Conservation (phyloP, 345 rosid species). For the Acer negundo region DNA sequence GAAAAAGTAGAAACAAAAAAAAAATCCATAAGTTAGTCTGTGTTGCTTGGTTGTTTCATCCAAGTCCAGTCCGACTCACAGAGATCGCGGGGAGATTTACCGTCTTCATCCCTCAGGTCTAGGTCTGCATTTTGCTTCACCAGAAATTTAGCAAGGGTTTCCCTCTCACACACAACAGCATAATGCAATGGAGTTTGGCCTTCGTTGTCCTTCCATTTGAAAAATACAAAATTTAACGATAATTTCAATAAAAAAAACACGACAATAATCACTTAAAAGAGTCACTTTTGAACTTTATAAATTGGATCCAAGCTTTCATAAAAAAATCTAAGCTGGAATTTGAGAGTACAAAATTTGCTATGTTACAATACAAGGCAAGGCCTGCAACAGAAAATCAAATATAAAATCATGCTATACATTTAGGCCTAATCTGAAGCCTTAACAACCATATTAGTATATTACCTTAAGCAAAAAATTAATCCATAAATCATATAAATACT, state of each 20-base stretch:
- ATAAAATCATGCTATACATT: not conserved
- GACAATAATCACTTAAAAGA: not conserved
- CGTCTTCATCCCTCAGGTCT: constrained; percentile 66
- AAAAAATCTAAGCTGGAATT: not conserved
- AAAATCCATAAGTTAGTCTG: constrained; percentile 22
- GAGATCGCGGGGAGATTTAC: constrained; percentile 61
- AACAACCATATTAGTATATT: not conserved
- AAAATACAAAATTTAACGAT: constrained; percentile 15
- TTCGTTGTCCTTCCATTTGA: constrained; percentile 71
- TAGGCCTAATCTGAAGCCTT: not conserved
- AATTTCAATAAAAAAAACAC: not conserved
- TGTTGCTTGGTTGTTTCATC: constrained; percentile 37
- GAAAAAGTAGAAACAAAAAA: not conserved
- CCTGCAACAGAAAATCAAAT: constrained; percentile 3
- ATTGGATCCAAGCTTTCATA: not conserved
- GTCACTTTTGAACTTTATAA: not conserved
- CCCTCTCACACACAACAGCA: constrained; percentile 88
- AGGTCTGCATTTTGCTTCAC: constrained; percentile 76
- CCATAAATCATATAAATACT: not conserved
- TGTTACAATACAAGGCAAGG: not conserved
- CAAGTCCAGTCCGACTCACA: constrained; percentile 76
- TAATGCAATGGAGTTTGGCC: constrained; percentile 96
- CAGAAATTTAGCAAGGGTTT: constrained; percentile 70
- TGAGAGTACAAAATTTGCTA: not conserved
- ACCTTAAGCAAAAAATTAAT: no score